Conservation (phyloP, 2,329 filamentous ascomycete species). For the Ilyonectria sp. region DNA sequence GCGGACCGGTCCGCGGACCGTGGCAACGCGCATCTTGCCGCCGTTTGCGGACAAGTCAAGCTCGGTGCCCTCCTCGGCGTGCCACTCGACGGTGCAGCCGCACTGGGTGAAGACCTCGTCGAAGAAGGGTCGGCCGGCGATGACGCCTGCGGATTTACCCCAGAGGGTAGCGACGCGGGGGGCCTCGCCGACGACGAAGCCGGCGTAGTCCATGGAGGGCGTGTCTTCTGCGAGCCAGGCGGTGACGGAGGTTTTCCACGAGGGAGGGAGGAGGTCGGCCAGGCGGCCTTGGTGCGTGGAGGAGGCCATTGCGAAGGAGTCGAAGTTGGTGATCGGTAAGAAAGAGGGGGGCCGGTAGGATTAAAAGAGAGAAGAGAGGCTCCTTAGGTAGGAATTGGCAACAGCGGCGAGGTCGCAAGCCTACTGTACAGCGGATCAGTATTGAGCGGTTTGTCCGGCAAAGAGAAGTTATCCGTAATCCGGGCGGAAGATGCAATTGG, state of each 20-base stretch:
- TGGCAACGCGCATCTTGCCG: conserved; percentile 77
- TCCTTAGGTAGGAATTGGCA: neutral
- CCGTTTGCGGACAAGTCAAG: conserved; percentile 71
- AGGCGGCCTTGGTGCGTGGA: conserved; percentile 58
- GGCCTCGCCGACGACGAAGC: conserved; percentile 90
- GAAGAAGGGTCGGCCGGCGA: conserved; percentile 96
- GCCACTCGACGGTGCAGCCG: conserved; percentile 94
- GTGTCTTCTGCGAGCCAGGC: conserved; percentile 97
- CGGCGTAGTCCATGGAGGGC: conserved; percentile 96
- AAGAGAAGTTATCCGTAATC: conserved; percentile 10
- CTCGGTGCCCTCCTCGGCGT: conserved; percentile 80
- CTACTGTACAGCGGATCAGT: neutral
- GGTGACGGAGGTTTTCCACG: conserved; percentile 85
- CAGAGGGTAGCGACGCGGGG: conserved; percentile 76
- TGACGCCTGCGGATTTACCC: conserved; percentile 81
- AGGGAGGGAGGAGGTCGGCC: conserved; percentile 83
- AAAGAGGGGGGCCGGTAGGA: neutral
- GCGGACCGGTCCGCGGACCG: conserved; percentile 86
- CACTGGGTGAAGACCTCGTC: conserved; percentile 92
- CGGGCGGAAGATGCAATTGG: conserved; percentile 9
- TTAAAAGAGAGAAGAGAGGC: neutral
- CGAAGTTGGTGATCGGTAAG: neutral
- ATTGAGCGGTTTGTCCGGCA: conserved; percentile 1
- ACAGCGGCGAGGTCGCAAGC: neutral
- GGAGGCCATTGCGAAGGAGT: conserved; percentile 33